Percentiles rank a stretch among this genome's conserved stretches.
These are phyloP conservation scores for Phytophthora foliorum DNA, from an alignment of 352 stramenopile genomes.

Conservation along the genomic window DNA sequence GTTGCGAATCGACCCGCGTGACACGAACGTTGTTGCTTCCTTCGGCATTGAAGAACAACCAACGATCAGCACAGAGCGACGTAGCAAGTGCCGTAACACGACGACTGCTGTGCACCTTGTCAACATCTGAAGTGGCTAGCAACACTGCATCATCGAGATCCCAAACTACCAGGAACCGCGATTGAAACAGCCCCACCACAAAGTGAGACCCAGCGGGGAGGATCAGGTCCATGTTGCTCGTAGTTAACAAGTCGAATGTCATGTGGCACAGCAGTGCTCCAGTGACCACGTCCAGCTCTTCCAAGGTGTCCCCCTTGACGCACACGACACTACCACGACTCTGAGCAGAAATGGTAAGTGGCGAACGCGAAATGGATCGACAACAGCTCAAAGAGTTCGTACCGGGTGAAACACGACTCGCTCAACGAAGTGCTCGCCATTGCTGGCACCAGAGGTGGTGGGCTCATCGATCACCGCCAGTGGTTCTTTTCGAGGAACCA, in stretches of 20 bases:
- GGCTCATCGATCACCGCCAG: constrained; percentile 38
- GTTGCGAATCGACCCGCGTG: constrained; percentile 53
- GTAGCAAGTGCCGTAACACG: constrained; percentile 59
- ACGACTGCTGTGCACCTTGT: constrained; percentile 63
- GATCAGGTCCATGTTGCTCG: constrained; percentile 59
- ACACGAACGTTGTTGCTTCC: constrained; percentile 83
- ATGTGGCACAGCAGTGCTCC: constrained; percentile 67
- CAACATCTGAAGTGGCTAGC: constrained; percentile 66
- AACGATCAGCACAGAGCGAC: constrained; percentile 66
- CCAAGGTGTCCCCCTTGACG: constrained; percentile 62
- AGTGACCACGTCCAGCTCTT: constrained; percentile 70
- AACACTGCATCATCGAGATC: constrained; percentile 71
- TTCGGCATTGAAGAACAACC: constrained; percentile 80
- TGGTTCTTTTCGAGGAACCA: constrained; percentile 35
- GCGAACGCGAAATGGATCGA: neutral
- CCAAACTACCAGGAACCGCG: constrained; percentile 66
- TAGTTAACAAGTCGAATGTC: constrained; percentile 67
- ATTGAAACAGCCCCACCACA: constrained; percentile 69
- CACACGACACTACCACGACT: constrained; percentile 57
- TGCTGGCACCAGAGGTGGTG: constrained; percentile 2
- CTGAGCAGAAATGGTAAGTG: constrained; percentile 27
- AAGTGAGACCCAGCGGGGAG: constrained; percentile 52
- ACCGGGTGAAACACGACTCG: constrained; percentile 44
- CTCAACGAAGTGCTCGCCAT: constrained; percentile 34
- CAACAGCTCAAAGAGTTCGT: constrained; percentile 1